Evolutionary conservation across 139 green algal species (phyloP).

Genomic region (Ettlia oleoabundans): DNA sequence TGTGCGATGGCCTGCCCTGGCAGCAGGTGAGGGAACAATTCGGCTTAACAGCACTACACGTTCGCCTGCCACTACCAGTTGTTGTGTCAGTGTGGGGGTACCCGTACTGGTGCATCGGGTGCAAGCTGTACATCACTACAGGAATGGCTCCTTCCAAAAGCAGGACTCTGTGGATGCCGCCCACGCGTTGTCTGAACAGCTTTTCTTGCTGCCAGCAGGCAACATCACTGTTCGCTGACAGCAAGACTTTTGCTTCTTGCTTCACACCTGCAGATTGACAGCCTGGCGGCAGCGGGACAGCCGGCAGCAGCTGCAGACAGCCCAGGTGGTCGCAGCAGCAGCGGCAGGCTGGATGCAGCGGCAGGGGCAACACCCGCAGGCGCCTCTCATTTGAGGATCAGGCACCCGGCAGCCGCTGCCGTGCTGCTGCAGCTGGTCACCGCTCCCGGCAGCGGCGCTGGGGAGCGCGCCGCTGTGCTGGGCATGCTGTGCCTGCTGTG

Average conservation of each 20-base stretch:
- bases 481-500: slow-evolving; percentile 34
- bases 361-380: background rate
- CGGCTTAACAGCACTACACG: too few species aligned
- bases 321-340: background rate
- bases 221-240: background rate
- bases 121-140: too few species aligned
- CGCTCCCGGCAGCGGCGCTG: slow-evolving; percentile 15
- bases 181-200: background rate
- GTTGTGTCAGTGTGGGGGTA: background rate
- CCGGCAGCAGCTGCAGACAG: background rate
- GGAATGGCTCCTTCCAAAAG: too few species aligned
- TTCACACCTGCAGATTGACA: slow-evolving; percentile 3
- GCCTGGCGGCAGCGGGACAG: background rate
- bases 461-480: slow-evolving; percentile 43
- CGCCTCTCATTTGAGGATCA: background rate
- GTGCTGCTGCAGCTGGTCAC: slow-evolving; percentile 48
- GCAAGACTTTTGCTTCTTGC: too few species aligned
- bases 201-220: background rate
- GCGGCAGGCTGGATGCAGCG: background rate
- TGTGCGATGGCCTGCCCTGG: slow-evolving; percentile 35
- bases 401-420: slow-evolving; percentile 3
- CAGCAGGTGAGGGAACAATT: background rate
- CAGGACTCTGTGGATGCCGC: too few species aligned
- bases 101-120: background rate
- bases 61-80: too few species aligned